Evolutionary conservation across 2,329 filamentous ascomycete genomes (phyloP).

Genomic region (Aspergillus ochraceus): DNA sequence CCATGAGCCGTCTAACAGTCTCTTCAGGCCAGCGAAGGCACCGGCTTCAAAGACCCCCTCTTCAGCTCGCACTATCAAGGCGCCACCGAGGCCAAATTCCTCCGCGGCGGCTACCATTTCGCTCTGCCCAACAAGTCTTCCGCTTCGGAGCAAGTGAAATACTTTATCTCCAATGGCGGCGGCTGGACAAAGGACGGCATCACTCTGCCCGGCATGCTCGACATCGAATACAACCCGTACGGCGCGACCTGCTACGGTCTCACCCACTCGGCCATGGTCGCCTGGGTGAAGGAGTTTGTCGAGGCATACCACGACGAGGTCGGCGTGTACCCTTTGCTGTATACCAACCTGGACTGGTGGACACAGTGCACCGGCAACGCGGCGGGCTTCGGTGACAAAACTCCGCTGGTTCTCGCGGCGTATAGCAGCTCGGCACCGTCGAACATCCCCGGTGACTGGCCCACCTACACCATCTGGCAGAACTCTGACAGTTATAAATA

Average conservation of each 20-base stretch:
- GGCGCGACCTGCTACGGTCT: conserved; percentile 48
- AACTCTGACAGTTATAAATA: conserved; percentile 17
- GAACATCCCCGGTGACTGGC: conserved; percentile 50
- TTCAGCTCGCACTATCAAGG: conserved; percentile 52
- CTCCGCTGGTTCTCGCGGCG: conserved; percentile 50
- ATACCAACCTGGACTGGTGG: conserved; percentile 57
- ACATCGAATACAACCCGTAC: conserved; percentile 48
- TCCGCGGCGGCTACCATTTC: conserved; percentile 59
- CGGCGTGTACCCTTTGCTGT: conserved; percentile 53
- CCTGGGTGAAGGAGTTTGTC: conserved; percentile 56
- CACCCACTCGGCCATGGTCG: conserved; percentile 45
- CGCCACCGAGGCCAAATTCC: conserved; percentile 53
- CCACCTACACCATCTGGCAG: conserved; percentile 18
- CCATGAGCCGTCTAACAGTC: background rate
- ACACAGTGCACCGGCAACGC: conserved; percentile 52
- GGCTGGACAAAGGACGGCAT: conserved; percentile 55
- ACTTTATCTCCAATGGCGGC: conserved; percentile 54
- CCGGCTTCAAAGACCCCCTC: conserved; percentile 43
- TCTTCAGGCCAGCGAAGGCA: conserved; percentile 52
- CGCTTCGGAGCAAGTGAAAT: conserved; percentile 51
- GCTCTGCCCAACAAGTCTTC: conserved; percentile 48
- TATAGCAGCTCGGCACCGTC: conserved; percentile 43
- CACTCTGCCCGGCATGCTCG: conserved; percentile 59
- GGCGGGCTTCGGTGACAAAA: conserved; percentile 47
- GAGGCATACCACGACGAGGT: conserved; percentile 50